These are phyloP conservation scores for Trichoderma koningiopsis DNA, from an alignment of 2,329 filamentous ascomycete species.

Conservation along the genomic window DNA sequence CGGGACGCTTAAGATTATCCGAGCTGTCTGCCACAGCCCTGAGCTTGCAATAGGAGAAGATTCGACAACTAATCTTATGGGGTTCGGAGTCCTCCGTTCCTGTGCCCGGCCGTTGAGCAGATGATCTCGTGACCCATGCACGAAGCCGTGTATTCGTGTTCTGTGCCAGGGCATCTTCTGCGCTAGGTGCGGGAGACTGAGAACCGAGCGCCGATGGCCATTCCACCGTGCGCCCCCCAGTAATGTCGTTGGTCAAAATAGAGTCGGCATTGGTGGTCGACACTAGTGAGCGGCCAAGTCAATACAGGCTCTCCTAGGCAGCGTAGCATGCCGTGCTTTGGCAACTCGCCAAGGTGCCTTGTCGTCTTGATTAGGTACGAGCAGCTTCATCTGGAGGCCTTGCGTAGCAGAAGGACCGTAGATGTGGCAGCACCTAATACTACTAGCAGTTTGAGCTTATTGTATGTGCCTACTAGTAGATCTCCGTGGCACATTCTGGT, in stretches of 20 bases:
- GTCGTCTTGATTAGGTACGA: not conserved
- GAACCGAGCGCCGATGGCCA: not conserved
- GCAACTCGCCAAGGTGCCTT: not conserved
- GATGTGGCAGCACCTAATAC: not conserved
- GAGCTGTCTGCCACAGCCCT: constrained; percentile 1
- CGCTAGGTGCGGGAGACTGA: not conserved
- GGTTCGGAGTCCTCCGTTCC: constrained; percentile 2
- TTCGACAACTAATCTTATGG: not conserved
- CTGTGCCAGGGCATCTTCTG: not conserved
- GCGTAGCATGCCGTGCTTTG: not conserved
- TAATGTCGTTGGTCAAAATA: not conserved
- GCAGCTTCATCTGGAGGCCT: not conserved
- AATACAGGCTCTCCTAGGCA: not conserved
- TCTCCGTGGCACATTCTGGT: not conserved
- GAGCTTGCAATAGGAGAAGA: not conserved
- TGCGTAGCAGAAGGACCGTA: not conserved
- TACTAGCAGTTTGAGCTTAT: not conserved
- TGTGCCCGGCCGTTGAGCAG: not conserved
- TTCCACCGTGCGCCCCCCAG: not conserved
- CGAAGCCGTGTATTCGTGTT: not conserved
- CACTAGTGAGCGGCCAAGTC: not conserved
- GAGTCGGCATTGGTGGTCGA: not conserved
- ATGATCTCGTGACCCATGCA: constrained; percentile 13
- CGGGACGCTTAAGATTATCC: constrained; percentile 7
- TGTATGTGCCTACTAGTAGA: not conserved